phyloP scores from a whole-genome alignment of 2,329 filamentous ascomycete species.

The Cercospora nicotianae region DNA sequence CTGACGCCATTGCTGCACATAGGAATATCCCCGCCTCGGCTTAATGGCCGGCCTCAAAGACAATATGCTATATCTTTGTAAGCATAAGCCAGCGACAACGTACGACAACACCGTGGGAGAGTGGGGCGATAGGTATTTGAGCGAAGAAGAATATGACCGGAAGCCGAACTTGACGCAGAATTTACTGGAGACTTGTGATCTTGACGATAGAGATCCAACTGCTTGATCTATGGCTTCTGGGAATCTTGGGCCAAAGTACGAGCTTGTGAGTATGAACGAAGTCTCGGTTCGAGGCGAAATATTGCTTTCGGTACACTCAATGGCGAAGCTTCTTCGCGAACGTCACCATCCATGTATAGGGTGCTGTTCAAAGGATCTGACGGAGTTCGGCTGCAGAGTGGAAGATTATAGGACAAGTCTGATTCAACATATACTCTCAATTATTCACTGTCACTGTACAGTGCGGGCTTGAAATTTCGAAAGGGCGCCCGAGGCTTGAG shows the following conservation, averaged over 20 bases:
- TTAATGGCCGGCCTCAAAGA: constrained; percentile 41
- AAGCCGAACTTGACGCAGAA: constrained; percentile 36
- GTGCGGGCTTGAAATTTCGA: not conserved
- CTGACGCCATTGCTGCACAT: not conserved
- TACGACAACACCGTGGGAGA: constrained; percentile 40
- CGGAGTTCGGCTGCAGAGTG: not conserved
- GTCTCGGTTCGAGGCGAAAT: not conserved
- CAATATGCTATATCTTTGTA: constrained; percentile 45
- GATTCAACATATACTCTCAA: not conserved
- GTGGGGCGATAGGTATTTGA: constrained; percentile 41
- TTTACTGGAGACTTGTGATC: constrained; percentile 26
- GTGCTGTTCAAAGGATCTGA: not conserved
- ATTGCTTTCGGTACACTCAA: not conserved
- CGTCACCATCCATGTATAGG: not conserved
- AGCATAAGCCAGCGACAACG: constrained; percentile 45
- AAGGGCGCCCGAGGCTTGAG: not conserved
- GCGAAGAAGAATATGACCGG: constrained; percentile 37
- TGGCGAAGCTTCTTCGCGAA: not conserved
- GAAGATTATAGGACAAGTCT: not conserved
- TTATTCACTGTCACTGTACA: not conserved
- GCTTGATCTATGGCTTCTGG: not conserved
- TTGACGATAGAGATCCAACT: constrained; percentile 24
- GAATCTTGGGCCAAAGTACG: no score
- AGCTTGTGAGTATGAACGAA: not conserved
- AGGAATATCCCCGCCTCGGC: constrained; percentile 40